Percentiles rank a stretch among this genome's conserved stretches.
Conservation (phyloP, 2,329 filamentous ascomycete genomes). For the Cladosporium sp. region DNA sequence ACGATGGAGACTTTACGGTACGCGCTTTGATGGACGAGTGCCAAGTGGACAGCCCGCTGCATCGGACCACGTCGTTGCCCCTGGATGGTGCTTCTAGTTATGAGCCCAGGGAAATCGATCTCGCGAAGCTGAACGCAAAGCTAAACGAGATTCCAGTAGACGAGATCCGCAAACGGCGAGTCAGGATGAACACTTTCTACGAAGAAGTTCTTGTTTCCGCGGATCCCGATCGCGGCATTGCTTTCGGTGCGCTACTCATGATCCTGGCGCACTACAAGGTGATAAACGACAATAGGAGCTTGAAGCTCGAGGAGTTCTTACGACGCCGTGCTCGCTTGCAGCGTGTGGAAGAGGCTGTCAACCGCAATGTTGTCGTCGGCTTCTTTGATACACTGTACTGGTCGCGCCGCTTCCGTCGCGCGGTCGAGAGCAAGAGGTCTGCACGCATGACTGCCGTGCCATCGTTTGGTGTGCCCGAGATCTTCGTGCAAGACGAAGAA, state of each 20-base stretch:
- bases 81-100: slow-evolving; percentile 38
- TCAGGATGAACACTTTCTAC: slow-evolving; percentile 90
- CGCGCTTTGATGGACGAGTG: slow-evolving; percentile 84
- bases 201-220: slow-evolving; percentile 94
- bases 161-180: slow-evolving; percentile 72
- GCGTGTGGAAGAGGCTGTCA: slow-evolving; percentile 91
- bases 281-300: slow-evolving; percentile 94
- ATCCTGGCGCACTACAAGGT: slow-evolving; percentile 98
- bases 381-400: slow-evolving; percentile 97
- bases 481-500: slow-evolving; percentile 80
- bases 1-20: slow-evolving; percentile 86
- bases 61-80: slow-evolving; percentile 53
- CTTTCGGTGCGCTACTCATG: slow-evolving; percentile 90
- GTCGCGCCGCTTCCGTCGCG: slow-evolving; percentile 76
- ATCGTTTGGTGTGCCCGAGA: slow-evolving; percentile 82
- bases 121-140: slow-evolving; percentile 72
- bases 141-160: slow-evolving; percentile 71
- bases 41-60: slow-evolving; percentile 49
- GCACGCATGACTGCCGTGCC: slow-evolving; percentile 77
- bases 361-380: slow-evolving; percentile 82
- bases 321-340: slow-evolving; percentile 86
- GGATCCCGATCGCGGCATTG: slow-evolving; percentile 84
- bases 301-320: slow-evolving; percentile 92
- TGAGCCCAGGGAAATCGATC: slow-evolving; percentile 58
- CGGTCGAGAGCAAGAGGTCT: slow-evolving; percentile 69